These are phyloP conservation scores for Meripilus lineatus DNA, from an alignment of 1,284 basidiomycete species.

Conservation along the genomic window DNA sequence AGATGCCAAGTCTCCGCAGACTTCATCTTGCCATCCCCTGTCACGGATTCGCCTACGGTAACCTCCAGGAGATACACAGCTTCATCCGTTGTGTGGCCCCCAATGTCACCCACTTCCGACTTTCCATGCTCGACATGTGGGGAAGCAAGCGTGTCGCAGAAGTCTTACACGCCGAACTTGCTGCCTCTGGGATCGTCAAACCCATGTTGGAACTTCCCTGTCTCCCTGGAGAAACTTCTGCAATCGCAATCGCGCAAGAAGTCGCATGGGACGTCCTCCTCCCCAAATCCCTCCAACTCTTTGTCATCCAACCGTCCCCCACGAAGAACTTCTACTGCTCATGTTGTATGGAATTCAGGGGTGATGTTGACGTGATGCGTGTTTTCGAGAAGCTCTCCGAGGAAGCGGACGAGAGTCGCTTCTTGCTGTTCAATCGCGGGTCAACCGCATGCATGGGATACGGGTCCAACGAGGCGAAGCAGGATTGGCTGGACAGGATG, in stretches of 20 bases:
- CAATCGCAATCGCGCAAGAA: constrained; percentile 10
- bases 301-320: constrained; percentile 23
- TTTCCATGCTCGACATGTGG: constrained; percentile 26
- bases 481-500: constrained; percentile 21
- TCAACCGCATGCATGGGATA: constrained; percentile 17
- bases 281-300: constrained; percentile 15
- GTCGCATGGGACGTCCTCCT: constrained; percentile 22
- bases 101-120: constrained; percentile 20
- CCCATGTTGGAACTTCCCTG: constrained; percentile 13
- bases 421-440: constrained; percentile 13
- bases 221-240: constrained; percentile 8
- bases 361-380: constrained; percentile 22
- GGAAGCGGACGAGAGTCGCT: constrained; percentile 15
- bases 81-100: constrained; percentile 18
- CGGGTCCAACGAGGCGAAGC: constrained; percentile 17
- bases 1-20: constrained; percentile 15
- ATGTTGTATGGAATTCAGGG: constrained; percentile 25
- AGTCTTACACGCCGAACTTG: constrained; percentile 24
- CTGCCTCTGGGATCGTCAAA: constrained; percentile 17
- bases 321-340: constrained; percentile 22
- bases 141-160: constrained; percentile 16
- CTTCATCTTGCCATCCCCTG: constrained; percentile 25
- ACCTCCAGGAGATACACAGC: constrained; percentile 16
- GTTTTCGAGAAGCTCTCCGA: constrained; percentile 21
- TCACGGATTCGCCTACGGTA: constrained; percentile 15